Evolutionary conservation across 345 rosid species (phyloP).

Genomic region (Gossypium turneri): DNA sequence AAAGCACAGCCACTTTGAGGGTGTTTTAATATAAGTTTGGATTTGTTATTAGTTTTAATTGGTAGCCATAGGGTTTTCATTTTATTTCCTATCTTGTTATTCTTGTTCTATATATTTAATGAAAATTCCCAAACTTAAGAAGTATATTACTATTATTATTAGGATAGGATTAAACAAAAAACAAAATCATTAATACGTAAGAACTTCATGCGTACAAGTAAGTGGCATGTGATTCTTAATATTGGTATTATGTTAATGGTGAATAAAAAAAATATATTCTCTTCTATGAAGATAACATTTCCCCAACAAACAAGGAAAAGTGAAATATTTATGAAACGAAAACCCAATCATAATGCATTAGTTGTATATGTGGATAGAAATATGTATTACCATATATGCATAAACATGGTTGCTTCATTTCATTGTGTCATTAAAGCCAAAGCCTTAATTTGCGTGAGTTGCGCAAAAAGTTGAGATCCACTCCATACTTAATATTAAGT

Average conservation of each 20-base stretch:
- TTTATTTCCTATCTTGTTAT: neutral
- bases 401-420: neutral
- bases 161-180: too few relatives aligned
- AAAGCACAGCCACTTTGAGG: neutral
- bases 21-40: neutral
- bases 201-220: neutral
- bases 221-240: neutral
- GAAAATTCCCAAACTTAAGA: neutral
- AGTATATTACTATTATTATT: too few relatives aligned
- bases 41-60: neutral
- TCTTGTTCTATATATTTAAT: neutral
- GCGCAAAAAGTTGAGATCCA: neutral
- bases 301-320: neutral
- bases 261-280: neutral
- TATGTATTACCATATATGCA: neutral
- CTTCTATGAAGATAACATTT: neutral
- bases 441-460: constrained; percentile 5
- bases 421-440: neutral
- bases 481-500: neutral
- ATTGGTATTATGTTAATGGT: neutral
- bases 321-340: neutral
- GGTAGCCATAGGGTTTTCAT: neutral
- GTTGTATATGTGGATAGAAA: neutral
- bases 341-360: neutral
- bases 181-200: neutral